Evolutionary conservation across 176 grass and related monocot species (phyloP), one percentile per base, ranked within the genome.

Genomic region (Aegilops tauschii): DNA sequence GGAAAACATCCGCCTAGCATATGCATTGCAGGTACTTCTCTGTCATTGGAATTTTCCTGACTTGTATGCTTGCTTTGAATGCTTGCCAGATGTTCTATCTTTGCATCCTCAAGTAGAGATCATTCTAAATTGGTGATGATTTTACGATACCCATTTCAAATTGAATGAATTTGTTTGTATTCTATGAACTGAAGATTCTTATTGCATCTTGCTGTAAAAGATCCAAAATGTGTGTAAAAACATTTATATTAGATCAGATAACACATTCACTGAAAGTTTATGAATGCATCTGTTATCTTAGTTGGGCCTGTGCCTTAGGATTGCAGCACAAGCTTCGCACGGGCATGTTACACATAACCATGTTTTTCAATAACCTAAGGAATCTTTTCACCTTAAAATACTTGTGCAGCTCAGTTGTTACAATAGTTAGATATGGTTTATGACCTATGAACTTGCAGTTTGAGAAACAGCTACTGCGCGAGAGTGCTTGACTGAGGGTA

Each of bases 1-100:
- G 82, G 93, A 98, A 86, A 98, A 98, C 79, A 88, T 94, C 74
- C 96, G 90, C 47, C 87, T 98, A 23, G 78, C 92, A 50, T 91
- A 94, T 87, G 88, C 90, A 40, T 87, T 96, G 76, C 96, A 98
- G 95, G 96, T 96, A 96, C 50, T 79, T 79, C 37, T 71, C 27
- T 70, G 1, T 66, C 44, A 72, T 23, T 73, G 36, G 11, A 64
- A 61, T 20, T 59, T 66, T 36, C 69, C n/a, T 62, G 28, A 5
- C 21, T 49, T 63, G 10, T 86, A 65, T 73, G 37, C 39, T 52
- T 25, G 1, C 30, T 81, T 39, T 28, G 54, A 65, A 72, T 40
- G 12, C 42, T 49, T 74, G 45, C 72, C 72, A 9, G 18, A 59
- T 77, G 52, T 61, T 83, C 9, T 35, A 68, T 85, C 47, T 81